Evolutionary conservation across 192 early-diverging fungal species (phyloP), one percentile per base, ranked within the genome.

Genomic region (Phlyctochytrium planicorne): DNA sequence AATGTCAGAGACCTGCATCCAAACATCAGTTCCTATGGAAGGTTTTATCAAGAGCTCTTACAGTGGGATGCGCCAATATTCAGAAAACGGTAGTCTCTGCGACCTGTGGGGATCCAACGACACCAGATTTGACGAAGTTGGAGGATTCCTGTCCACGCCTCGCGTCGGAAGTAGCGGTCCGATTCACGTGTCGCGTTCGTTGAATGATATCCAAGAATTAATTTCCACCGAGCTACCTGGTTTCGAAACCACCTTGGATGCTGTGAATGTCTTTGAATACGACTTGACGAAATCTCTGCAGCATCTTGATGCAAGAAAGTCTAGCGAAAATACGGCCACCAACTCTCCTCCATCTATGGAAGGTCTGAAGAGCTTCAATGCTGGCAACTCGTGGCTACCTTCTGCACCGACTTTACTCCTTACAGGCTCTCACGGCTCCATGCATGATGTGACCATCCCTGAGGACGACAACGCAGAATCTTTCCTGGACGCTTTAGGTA

Each of bases 351-450:
- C 27, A 14, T 20, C 12, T 27, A n/a, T n/a, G n/a, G n/a, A n/a
- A n/a, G 55, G 55, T 6, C 27, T 57, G 12, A 57, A 57, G 25
- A 57, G 27, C 55, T 10, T 25, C 25, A 27, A 29, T 25, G 55
- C 55, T 27, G 55, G 55, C 20, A 25, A 57, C 55, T 57, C 55
- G 10, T 57, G 55, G 55, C 55, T 57, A 6, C 55, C 55, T 12
- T 24, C 55, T 25, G 10, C 55, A 57, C 27, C 55, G 27, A 57
- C 16, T 57, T 27, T 57, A 10, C 16, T 57, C 6, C 55, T 57
- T 10, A 20, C 20, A 6, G 40, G 40, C 20, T 47, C 40, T 47
- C 40, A 47, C 6, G 40, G 40, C 40, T 47, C 40, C 20, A 6
- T 47, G 20, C 20, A 6, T 14, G 40, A 47, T 14, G 40, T 47